Percentiles rank a stretch among this genome's conserved stretches.
phyloP scores from a whole-genome alignment of 2,329 filamentous ascomycete genomes.

The Fusarium mangiferae region DNA sequence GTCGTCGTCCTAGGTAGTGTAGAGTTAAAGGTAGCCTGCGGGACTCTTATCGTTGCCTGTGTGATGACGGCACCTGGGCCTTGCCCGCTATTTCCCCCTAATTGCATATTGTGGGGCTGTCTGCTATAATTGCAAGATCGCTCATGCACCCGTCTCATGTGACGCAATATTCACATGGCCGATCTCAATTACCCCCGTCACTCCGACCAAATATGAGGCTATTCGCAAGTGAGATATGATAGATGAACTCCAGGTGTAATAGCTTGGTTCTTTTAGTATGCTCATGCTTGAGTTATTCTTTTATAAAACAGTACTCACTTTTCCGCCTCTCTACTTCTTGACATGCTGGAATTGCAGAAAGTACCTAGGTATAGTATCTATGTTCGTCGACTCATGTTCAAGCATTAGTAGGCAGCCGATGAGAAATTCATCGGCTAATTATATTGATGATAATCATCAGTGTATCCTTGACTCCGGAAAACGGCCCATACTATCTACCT shows the following conservation, averaged over 20 bases:
- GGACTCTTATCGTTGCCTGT: conserved; percentile 47
- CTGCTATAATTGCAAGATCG: conserved; percentile 24
- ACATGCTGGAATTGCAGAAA: not conserved
- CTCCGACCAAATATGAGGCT: conserved; percentile 17
- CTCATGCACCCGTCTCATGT: conserved; percentile 43
- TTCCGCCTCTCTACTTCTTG: not conserved
- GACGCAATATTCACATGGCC: conserved; percentile 44
- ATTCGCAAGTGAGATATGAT: conserved; percentile 4
- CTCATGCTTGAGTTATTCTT: not conserved
- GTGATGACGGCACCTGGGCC: conserved; percentile 48
- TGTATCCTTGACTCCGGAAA: not conserved
- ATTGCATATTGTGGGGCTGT: conserved; percentile 44
- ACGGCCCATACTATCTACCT: conserved; percentile 10
- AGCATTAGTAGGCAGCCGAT: not conserved
- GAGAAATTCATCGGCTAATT: not conserved
- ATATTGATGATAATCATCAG: not conserved
- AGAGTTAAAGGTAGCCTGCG: conserved; percentile 36
- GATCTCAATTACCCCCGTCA: conserved; percentile 13
- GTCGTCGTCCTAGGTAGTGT: conserved; percentile 34
- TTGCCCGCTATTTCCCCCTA: conserved; percentile 11
- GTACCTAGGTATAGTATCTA: not conserved
- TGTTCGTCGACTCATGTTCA: not conserved
- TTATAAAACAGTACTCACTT: not conserved
- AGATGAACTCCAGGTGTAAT: not conserved
- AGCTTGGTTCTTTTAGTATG: not conserved